Percentiles rank a stretch among this genome's conserved stretches.
Conservation (phyloP, 805 yeast genomes). For the Yarrowia osloensis region DNA sequence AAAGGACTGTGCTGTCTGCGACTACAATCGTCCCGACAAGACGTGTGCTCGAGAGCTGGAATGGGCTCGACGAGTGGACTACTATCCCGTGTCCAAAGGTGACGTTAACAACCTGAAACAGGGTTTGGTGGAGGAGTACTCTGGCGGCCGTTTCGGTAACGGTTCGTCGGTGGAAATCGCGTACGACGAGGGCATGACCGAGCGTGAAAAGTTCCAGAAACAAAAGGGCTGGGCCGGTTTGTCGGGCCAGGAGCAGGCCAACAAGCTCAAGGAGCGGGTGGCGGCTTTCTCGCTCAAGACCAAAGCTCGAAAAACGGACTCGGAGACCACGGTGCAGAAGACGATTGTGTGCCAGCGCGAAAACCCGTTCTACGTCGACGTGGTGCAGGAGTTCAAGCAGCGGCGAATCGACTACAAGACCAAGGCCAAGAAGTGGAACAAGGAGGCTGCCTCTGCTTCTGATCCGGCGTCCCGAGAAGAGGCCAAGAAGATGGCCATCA, state of each 20-base stretch:
- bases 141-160: constrained; percentile 54
- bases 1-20: constrained; percentile 96
- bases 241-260: constrained; percentile 73
- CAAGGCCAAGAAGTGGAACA: constrained; percentile 91
- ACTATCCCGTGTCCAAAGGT: constrained; percentile 82
- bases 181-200: constrained; percentile 18
- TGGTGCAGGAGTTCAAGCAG: constrained; percentile 92
- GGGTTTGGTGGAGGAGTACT: constrained; percentile 74
- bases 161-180: background rate
- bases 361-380: constrained; percentile 93
- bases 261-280: constrained; percentile 70
- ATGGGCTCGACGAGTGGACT: constrained; percentile 99
- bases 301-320: constrained; percentile 75
- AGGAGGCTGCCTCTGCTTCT: constrained; percentile 57
- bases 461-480: constrained; percentile 75
- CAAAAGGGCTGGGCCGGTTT: constrained; percentile 65
- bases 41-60: constrained; percentile 86
- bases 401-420: constrained; percentile 95
- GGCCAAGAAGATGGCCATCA: constrained; percentile 88
- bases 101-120: constrained; percentile 89
- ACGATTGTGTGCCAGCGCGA: constrained; percentile 96
- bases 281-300: constrained; percentile 83
- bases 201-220: constrained; percentile 1
- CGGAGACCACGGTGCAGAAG: constrained; percentile 84
- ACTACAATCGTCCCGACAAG: constrained; percentile 93